Evolutionary conservation across 768 basidiomycete genomes (phyloP).

Genomic region (Lentinula sp.): DNA sequence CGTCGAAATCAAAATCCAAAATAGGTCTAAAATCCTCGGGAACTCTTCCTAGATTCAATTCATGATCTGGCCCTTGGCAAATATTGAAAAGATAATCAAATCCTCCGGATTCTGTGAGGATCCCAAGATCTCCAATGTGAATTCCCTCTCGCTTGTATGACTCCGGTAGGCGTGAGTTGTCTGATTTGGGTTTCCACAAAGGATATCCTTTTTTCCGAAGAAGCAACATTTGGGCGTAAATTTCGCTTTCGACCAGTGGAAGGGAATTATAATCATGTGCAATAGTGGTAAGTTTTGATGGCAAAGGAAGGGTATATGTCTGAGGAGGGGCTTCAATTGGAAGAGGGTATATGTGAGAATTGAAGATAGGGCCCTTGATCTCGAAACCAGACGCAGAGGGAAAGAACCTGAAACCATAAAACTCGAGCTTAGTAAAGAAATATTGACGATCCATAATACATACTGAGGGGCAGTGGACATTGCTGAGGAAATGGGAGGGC

Average conservation of each 20-base stretch:
- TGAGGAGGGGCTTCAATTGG: neutral
- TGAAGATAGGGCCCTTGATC: neutral
- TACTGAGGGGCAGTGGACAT: neutral
- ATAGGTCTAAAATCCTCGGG: constrained; percentile 18
- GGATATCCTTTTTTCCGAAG: constrained; percentile 18
- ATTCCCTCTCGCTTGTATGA: constrained; percentile 15
- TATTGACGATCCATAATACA: neutral
- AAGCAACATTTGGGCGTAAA: constrained; percentile 15
- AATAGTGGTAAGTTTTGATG: neutral
- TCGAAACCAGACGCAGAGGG: neutral
- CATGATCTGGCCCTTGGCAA: constrained; percentile 13
- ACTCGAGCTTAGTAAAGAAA: neutral
- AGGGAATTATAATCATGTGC: no score
- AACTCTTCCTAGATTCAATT: constrained; percentile 17
- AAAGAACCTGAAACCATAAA: neutral
- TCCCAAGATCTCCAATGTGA: constrained; percentile 24
- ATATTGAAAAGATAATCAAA: constrained; percentile 24
- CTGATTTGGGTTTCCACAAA: constrained; percentile 19
- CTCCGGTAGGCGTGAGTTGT: neutral
- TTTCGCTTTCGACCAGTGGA: neutral
- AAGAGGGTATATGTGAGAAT: neutral
- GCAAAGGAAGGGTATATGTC: neutral
- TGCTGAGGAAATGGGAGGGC: neutral
- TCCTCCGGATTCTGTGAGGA: constrained; percentile 20
- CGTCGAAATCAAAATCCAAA: neutral